Evolutionary conservation across 78 protist genomes (phyloP).

Genomic region (Dictyostelium capitatum): DNA sequence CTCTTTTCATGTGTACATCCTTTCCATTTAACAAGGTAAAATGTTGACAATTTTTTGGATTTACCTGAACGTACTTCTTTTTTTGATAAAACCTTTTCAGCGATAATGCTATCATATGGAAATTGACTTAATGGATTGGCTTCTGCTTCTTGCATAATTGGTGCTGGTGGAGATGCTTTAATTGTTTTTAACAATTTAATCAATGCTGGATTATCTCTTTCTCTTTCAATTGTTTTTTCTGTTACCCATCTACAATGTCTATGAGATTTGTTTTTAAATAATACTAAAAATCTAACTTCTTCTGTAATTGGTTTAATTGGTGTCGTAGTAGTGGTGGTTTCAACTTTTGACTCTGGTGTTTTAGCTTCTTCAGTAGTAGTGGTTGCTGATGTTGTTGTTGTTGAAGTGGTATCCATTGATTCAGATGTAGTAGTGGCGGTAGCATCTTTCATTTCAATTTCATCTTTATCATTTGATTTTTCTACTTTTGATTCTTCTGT

Average conservation of each 20-base stretch:
- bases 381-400: neutral
- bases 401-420: too few species aligned
- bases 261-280: constrained; percentile 41
- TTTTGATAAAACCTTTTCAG: constrained; percentile 67
- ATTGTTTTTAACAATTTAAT: constrained; percentile 27
- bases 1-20: constrained; percentile 74
- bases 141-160: constrained; percentile 51
- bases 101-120: constrained; percentile 19
- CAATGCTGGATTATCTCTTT: neutral
- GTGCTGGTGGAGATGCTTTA: neutral
- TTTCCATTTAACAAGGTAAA: constrained; percentile 90
- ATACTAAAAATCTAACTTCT: constrained; percentile 54
- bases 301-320: neutral
- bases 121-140: constrained; percentile 67
- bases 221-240: constrained; percentile 19
- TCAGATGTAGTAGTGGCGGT: too few species aligned
- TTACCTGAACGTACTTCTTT: neutral
- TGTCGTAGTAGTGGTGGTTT: neutral
- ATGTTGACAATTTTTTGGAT: neutral
- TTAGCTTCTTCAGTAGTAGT: neutral
- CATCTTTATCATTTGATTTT: too few species aligned
- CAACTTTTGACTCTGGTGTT: neutral
- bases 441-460: neutral
- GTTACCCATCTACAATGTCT: constrained; percentile 74
- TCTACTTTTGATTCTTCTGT: neutral